Evolutionary conservation across 805 yeast genomes (phyloP), one percentile per base, ranked within the genome.

Genomic region (Metschnikowia sp.): DNA sequence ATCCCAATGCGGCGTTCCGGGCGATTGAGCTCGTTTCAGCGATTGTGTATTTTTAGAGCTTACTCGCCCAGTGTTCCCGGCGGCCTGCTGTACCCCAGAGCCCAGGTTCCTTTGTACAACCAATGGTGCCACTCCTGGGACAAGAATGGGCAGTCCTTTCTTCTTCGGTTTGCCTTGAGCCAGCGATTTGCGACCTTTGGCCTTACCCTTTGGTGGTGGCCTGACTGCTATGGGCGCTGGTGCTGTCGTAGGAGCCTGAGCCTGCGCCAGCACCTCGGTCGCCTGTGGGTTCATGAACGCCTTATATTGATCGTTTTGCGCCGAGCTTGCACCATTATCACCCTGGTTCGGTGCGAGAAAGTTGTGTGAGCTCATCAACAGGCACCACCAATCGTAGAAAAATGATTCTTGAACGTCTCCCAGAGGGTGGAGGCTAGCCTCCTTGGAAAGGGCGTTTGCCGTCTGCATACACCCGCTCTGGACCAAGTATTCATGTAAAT

Each of bases 351-450:
- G 31, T 4, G 38, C 42, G 18, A 42, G 26, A 19, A 33, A 37
- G 38, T 33, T 41, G 38, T 49, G 50, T 30, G 44, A 32, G 36
- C 36, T 44, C 48, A 50, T 40, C 40, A 52, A 38, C 37, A 47
- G 50, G 36, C 49, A 47, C 56, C 56, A 52, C 51, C 51, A 52
- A 13, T 50, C 54, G 29, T 42, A 45, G 26, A 52, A 36, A 13
- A 42, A 40, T 13, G 44, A 34, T 41, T 47, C 52, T 12, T 38
- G 36, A 4, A 40, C 44, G 35, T 43, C 48, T 18, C 39, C 39
- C 28, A 34, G 34, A 28, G 31, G 28, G 15, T 38, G 31, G 38
- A 48, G 15, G 29, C 50, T 40, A 13, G 54, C 45, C 36, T 52
- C 56, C 29, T 48, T 41, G 15, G 42, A 19, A 15, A 52, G 36